Conservation (phyloP, 169 alveolate genomes). For the Amoebophrya sp. region DNA sequence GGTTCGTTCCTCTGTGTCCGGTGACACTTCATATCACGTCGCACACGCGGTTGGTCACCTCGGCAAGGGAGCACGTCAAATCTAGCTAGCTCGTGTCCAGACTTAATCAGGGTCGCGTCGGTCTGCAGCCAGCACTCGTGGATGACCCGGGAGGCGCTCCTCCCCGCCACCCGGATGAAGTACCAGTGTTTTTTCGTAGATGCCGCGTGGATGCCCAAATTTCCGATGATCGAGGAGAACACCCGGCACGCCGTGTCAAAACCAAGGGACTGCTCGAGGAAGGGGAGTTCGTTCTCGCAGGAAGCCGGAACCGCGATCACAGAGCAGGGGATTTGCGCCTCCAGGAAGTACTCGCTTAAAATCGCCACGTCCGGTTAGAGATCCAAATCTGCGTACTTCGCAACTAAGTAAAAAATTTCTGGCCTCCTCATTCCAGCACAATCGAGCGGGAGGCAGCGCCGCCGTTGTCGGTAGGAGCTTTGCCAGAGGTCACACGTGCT, state of each 20-base stretch:
- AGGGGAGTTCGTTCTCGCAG: neutral
- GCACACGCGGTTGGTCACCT: too few species aligned
- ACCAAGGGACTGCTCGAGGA: neutral
- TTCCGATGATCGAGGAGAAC: neutral
- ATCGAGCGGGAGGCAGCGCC: neutral
- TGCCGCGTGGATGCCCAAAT: neutral
- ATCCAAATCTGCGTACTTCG: neutral
- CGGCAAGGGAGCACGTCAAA: too few species aligned
- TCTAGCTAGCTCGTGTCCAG: too few species aligned
- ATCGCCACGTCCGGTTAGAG: neutral
- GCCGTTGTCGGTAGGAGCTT: neutral
- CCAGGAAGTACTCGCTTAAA: neutral
- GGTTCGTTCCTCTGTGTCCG: too few species aligned
- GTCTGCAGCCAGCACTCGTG: too few species aligned
- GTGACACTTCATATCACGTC: too few species aligned
- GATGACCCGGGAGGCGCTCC: neutral
- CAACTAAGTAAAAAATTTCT: neutral
- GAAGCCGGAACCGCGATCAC: neutral
- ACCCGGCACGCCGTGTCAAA: neutral
- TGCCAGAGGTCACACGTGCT: too few species aligned
- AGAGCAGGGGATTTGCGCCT: neutral
- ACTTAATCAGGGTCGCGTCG: too few species aligned
- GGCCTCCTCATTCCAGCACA: neutral
- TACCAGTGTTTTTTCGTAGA: neutral
- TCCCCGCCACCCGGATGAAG: neutral